Base-by-base conservation (phyloP, 1,284 basidiomycete species). In the Phaffia rhodozyma region DNA sequence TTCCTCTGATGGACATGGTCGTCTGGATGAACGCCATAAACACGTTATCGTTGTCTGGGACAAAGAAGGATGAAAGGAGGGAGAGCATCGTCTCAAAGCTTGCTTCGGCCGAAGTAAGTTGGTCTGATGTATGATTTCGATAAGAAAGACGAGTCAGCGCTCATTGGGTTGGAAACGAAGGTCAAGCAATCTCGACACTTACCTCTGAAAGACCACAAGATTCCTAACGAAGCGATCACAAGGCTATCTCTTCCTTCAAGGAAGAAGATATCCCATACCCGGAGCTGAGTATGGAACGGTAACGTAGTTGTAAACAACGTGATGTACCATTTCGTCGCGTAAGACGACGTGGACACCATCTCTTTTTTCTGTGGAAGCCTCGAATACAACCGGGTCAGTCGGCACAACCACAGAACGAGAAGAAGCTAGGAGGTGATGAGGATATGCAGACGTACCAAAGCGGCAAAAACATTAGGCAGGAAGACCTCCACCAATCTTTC, bases 301-400 rank as follows among this genome's bases (percentile, higher is more conserved):
- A 98, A 85, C 1, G 87, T 87, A 73, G 96, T 97, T 60, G 91
- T 85, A 71, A 93, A 94, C 21, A 98, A 79, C 1, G 96, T 98
- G 74, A 99, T 98, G 76, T 97, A 98, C 93, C 94, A 98, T 75
- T 97, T 97, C 1, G 94, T 97, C 38, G 91, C 94, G 75, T 94
- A 99, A 21, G 90, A 85, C 50, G 91, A 93, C 3, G 89, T 91
- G 5, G 87, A 88, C 67, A 99, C 87, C 82, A 84, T 87, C 69
- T 96, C 85, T 67, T 83, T 85, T 77, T 86, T 83, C 80, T 81
- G 68, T 18, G 7, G 7, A 20, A 54, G 65, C 7, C 18, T 6
- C 32, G 9, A 34, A 34, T 9, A 34, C 4, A 34, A 34, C 32
- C 9, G 32, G 16, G 52, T 18, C 25, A 30, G 20, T 34, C 20